Evolutionary conservation across 164 flowering plant genomes (phyloP), one percentile per base, ranked within the genome.

Genomic region (Magnolia kwangsiensis): DNA sequence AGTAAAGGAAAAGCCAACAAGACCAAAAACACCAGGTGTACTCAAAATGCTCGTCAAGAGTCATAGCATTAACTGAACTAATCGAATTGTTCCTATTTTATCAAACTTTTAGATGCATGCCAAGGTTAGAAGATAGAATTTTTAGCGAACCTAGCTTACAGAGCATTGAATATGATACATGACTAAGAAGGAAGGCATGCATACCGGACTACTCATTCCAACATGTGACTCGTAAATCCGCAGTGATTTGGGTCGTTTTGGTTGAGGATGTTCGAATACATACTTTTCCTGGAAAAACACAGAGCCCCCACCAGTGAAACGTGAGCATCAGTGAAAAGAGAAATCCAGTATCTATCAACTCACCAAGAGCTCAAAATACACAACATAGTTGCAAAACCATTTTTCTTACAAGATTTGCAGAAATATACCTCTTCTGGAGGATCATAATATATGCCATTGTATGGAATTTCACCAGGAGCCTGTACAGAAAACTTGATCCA

Each of bases 401-500:
- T 29, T 20, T 65, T 16, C 11, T 18, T 27, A n/a, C 11, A 58
- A 29, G 27, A 24, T 51, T 7, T 8, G 50, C 8, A 20, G 37
- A 73, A 63, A 37, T 69, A 74, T 83, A 95, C 99, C 99, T 93
- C 98, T 80, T 88, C 90, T 71, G 97, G 97, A 63, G 99, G 99
- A 84, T 96, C 98, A 82, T 96, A 96, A 83, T 94, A 92, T 76
- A 96, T 88, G 73, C 96, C 99, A 85, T 96, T 89, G 78, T 86
- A 96, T 50, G 98, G 97, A 76, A 96, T 96, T 88, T 92, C 98
- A 58, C 93, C 91, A n/a, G 98, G 96, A 72, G 98, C 93, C 85
- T 96, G 99, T 45, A 96, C 96, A 58, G 99, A 91, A 67, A 88
- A 96, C 84, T 91, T 93, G 78, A 94, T 93, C 99, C 99, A 96